Conservation (phyloP, 768 basidiomycete species). For the Sutorius australiensis region DNA sequence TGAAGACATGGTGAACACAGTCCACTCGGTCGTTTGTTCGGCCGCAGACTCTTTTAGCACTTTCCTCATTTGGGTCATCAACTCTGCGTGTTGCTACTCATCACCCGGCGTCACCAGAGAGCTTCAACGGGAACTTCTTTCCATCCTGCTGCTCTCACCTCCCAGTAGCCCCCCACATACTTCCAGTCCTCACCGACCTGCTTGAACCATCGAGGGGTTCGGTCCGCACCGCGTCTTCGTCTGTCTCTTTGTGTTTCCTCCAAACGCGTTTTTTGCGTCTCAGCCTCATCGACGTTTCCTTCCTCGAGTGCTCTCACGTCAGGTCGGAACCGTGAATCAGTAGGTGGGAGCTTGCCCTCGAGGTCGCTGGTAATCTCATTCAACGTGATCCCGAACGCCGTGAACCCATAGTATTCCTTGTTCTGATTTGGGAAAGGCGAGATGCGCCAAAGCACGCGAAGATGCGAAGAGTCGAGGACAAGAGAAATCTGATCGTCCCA, state of each 20-base stretch:
- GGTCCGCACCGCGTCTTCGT: constrained; percentile 56
- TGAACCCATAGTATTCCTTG: constrained; percentile 78
- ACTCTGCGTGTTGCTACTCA: too few relatives aligned
- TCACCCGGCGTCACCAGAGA: too few relatives aligned
- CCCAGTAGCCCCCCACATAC: constrained; percentile 83
- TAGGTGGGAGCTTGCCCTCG: constrained; percentile 61
- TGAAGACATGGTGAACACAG: constrained; percentile 16
- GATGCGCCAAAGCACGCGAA: constrained; percentile 76
- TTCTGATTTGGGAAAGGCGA: constrained; percentile 68
- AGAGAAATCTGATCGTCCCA: constrained; percentile 85
- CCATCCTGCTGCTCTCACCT: constrained; percentile 64
- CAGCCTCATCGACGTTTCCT: constrained; percentile 67
- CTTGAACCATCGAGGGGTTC: constrained; percentile 72
- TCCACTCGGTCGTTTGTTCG: not conserved
- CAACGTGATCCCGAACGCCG: constrained; percentile 70
- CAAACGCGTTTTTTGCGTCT: constrained; percentile 64
- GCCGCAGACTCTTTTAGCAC: too few relatives aligned
- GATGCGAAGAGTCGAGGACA: constrained; percentile 60
- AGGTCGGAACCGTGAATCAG: constrained; percentile 78
- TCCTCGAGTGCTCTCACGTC: constrained; percentile 83
- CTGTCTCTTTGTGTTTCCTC: constrained; percentile 78
- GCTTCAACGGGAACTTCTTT: constrained; percentile 44
- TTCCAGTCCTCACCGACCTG: constrained; percentile 67
- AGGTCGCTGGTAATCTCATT: constrained; percentile 76
- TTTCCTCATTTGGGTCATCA: not conserved